Evolutionary conservation across 352 stramenopile species (phyloP).

Genomic region (Phytophthora kernoviae): DNA sequence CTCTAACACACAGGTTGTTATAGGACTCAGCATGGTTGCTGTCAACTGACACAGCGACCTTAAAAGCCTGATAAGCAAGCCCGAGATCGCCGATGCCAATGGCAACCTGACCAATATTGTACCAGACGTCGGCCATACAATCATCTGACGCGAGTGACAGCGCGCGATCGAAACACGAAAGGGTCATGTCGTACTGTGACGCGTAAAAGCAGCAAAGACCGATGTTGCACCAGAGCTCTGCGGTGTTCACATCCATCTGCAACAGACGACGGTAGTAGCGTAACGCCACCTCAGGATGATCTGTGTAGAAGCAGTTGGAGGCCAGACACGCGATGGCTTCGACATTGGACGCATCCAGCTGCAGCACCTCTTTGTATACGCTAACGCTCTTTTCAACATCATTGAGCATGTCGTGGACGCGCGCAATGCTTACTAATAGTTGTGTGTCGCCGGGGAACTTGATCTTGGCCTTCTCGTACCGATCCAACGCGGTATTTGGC

Average conservation of each 20-base stretch:
- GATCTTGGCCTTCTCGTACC: constrained; percentile 71
- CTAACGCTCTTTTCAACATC: constrained; percentile 77
- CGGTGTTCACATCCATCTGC: constrained; percentile 91
- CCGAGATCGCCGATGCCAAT: constrained; percentile 93
- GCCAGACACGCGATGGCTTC: constrained; percentile 93
- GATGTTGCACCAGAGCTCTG: constrained; percentile 96
- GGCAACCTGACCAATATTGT: constrained; percentile 93
- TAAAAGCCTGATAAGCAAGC: constrained; percentile 94
- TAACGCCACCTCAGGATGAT: constrained; percentile 91
- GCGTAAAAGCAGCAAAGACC: constrained; percentile 95
- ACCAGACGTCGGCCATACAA: constrained; percentile 93
- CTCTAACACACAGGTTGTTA: constrained; percentile 92
- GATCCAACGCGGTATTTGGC: constrained; percentile 91
- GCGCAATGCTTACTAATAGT: constrained; percentile 85
- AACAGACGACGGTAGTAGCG: constrained; percentile 94
- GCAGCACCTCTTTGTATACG: constrained; percentile 90
- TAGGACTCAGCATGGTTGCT: constrained; percentile 91
- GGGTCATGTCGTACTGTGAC: constrained; percentile 94
- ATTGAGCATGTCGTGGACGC: constrained; percentile 94
- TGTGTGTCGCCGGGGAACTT: constrained; percentile 82
- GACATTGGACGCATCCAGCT: constrained; percentile 89
- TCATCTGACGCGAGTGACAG: constrained; percentile 89
- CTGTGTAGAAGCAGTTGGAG: constrained; percentile 94
- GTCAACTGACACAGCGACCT: constrained; percentile 92
- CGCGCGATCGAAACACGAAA: constrained; percentile 93